Conservation (phyloP, 176 grass and related monocot species). For the Aegilops tauschii region DNA sequence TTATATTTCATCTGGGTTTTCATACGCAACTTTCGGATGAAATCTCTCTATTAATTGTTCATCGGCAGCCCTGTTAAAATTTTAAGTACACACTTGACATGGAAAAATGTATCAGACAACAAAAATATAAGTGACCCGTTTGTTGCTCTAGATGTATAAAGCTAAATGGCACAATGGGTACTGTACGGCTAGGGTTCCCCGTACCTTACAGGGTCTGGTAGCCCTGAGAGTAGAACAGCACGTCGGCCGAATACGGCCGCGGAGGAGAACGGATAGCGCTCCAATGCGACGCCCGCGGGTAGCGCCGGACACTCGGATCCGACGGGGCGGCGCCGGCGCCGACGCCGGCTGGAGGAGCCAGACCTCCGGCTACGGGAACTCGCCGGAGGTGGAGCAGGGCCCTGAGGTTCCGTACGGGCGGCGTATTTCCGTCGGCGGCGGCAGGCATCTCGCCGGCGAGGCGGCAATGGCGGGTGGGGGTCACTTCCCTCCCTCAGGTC, state of each 20-base stretch:
- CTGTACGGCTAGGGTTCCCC: background rate
- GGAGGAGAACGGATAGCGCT: background rate
- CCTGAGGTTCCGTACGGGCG: background rate
- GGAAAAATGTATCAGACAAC: no score
- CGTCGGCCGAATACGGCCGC: no score
- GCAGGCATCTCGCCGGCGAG: background rate
- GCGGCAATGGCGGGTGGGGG: background rate
- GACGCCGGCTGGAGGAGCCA: background rate
- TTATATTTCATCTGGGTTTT: background rate
- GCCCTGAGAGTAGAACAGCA: background rate
- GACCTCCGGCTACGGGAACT: background rate
- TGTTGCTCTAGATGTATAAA: no score
- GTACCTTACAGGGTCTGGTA: background rate
- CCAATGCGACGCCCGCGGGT: no score
- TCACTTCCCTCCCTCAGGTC: background rate
- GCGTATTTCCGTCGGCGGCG: background rate
- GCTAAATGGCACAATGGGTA: no score
- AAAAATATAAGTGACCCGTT: no score
- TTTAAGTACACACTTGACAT: no score
- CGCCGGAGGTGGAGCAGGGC: background rate
- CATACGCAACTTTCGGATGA: background rate
- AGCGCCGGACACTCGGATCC: background rate
- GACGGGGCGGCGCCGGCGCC: background rate
- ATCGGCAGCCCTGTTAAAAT: no score
- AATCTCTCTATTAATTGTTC: background rate